Base-by-base conservation (phyloP, 2,329 filamentous ascomycete species). In the Dothideomycetidae sp. region DNA sequence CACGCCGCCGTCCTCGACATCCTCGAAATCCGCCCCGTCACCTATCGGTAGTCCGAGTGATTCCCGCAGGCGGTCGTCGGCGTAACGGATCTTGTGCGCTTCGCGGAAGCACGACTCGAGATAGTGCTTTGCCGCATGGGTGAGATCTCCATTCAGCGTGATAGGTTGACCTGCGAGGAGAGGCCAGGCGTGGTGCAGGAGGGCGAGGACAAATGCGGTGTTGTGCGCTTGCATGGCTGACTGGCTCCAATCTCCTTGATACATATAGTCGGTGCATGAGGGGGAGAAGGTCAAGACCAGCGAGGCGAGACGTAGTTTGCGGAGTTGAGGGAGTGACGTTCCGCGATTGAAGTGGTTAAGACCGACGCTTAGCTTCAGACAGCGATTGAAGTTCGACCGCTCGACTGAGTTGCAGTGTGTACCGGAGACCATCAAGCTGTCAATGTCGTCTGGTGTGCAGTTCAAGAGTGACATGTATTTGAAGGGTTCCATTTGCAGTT, bases 381-480 rank as follows among this genome's bases (percentile, higher is more conserved):
- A 10, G 3, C 16, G n/a, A 23, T 14, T 15, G 13, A 31, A 10
- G 9, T 12, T n/a, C 10, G 26, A 5, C 2, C 28, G 35, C 14
- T 30, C 10, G 28, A 21, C 26, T 19, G n/a, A n/a, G n/a, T n/a
- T n/a, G n/a, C n/a, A n/a, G n/a, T n/a, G n/a, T n/a, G n/a, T n/a
- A n/a, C n/a, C n/a, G n/a, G n/a, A n/a, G n/a, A n/a, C n/a, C n/a
- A n/a, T n/a, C n/a, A n/a, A n/a, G n/a, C n/a, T n/a, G n/a, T n/a
- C n/a, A n/a, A n/a, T n/a, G n/a, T n/a, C n/a, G n/a, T n/a, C n/a
- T n/a, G n/a, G n/a, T n/a, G n/a, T 19, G 13, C 10, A 37, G 26
- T 10, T 21, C 15, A 37, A 37, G 28, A 37, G n/a, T 18, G 30
- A 30, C n/a, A 31, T 15, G 28, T 37, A 37, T n/a, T 37, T 29